These are phyloP conservation scores for Candida endomychidarum DNA, from an alignment of 805 yeast species.

Conservation along the genomic window DNA sequence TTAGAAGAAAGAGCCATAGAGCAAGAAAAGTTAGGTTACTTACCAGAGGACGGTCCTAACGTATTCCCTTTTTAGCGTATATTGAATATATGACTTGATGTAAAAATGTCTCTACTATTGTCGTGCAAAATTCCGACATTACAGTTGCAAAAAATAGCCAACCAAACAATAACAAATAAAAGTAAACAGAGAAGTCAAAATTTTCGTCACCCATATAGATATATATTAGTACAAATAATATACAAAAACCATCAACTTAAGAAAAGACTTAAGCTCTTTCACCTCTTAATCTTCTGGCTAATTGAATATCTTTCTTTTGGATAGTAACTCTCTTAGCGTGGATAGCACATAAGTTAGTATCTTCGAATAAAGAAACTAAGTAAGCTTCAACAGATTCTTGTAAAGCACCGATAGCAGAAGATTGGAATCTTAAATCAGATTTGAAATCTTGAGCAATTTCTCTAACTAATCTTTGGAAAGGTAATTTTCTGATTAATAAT, in stretches of 20 bases:
- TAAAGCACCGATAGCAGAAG: constrained; percentile 50
- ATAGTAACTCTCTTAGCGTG: constrained; percentile 53
- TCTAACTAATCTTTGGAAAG: constrained; percentile 52
- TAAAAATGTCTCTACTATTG: background rate
- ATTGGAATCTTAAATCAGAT: constrained; percentile 50
- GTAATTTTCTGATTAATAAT: constrained; percentile 49
- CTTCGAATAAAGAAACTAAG: constrained; percentile 49
- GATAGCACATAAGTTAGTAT: constrained; percentile 51
- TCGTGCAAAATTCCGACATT: too few species aligned
- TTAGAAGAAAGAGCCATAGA: constrained; percentile 46
- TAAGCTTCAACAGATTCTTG: constrained; percentile 52
- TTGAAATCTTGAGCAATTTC: constrained; percentile 51
- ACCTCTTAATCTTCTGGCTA: constrained; percentile 53
- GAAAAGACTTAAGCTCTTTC: constrained; percentile 45
- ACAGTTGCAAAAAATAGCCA: background rate
- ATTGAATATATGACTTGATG: too few species aligned
- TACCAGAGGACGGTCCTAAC: constrained; percentile 38
- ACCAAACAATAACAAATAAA: background rate
- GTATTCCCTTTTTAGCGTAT: constrained; percentile 47
- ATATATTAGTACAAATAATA: constrained; percentile 19
- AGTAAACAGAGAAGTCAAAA: constrained; percentile 5
- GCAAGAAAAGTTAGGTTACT: constrained; percentile 46
- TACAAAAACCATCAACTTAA: constrained; percentile 12
- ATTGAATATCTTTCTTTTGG: constrained; percentile 51
- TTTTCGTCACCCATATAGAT: constrained; percentile 12